Percentiles rank a stretch among this genome's conserved stretches.
These are phyloP conservation scores for Simplicillium aogashimaense DNA, from an alignment of 2,329 filamentous ascomycete genomes.

Conservation along the genomic window DNA sequence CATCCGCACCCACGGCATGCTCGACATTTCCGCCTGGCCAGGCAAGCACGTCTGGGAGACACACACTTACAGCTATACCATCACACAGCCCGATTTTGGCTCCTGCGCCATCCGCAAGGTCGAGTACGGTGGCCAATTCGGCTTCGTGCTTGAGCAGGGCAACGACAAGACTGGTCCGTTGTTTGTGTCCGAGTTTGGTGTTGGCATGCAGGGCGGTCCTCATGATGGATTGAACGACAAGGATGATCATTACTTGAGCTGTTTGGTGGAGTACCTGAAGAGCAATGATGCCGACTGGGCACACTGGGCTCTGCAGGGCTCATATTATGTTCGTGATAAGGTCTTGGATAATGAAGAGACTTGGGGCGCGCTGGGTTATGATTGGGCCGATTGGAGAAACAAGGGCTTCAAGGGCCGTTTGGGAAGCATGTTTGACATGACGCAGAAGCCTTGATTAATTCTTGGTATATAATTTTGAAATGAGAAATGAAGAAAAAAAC, in stretches of 20 bases:
- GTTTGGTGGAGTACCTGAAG: slow-evolving; percentile 40
- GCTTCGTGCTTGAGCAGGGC: slow-evolving; percentile 40
- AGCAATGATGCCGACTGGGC: slow-evolving; percentile 50
- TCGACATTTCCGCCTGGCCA: slow-evolving; percentile 34
- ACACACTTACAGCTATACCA: slow-evolving; percentile 47
- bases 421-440: slow-evolving; percentile 26
- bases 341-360: slow-evolving; percentile 39
- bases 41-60: slow-evolving; percentile 51
- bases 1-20: slow-evolving; percentile 20
- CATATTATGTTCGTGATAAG: slow-evolving; percentile 46
- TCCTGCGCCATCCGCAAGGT: slow-evolving; percentile 31
- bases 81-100: slow-evolving; percentile 32
- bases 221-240: slow-evolving; percentile 31
- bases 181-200: slow-evolving; percentile 51
- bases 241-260: slow-evolving; percentile 38
- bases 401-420: slow-evolving; percentile 22
- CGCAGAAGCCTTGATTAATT: slow-evolving; percentile 20
- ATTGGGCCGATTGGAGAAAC: slow-evolving; percentile 29
- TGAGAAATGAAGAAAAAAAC: neutral
- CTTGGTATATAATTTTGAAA: neutral
- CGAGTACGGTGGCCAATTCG: slow-evolving; percentile 35
- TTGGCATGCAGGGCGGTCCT: slow-evolving; percentile 32
- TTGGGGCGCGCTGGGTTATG: slow-evolving; percentile 37
- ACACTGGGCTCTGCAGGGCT: slow-evolving; percentile 47
- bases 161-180: slow-evolving; percentile 40